Evolutionary conservation across 495 filamentous ascomycete genomes (phyloP).

Genomic region (Neurospora sp.): DNA sequence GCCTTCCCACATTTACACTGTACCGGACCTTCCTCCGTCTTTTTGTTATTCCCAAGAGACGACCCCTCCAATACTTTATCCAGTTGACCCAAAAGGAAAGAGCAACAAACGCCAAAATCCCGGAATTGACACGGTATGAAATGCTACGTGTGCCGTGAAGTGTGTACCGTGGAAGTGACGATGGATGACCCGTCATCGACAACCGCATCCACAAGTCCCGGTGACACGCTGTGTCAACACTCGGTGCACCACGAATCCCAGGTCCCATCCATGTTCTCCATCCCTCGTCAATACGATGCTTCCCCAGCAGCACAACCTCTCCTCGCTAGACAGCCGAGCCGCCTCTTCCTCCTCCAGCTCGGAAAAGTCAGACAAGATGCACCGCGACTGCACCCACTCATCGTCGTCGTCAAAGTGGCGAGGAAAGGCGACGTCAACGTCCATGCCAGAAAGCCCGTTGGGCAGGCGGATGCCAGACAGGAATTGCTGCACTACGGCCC

Average conservation of each 20-base stretch:
- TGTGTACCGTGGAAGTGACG: neutral
- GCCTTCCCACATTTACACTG: neutral
- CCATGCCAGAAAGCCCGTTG: neutral
- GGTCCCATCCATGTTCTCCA: slow-evolving; percentile 3
- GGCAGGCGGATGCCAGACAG: slow-evolving; percentile 7
- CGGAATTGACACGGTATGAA: neutral
- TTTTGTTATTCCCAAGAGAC: neutral
- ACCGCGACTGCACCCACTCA: slow-evolving; percentile 23
- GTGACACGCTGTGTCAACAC: slow-evolving; percentile 3
- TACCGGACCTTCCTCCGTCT: neutral
- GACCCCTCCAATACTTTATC: neutral
- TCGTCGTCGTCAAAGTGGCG: slow-evolving; percentile 19
- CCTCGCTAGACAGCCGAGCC: slow-evolving; percentile 7
- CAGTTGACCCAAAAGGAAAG: neutral
- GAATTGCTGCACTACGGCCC: slow-evolving; percentile 8
- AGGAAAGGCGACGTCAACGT: neutral
- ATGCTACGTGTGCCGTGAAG: neutral
- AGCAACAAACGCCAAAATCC: neutral
- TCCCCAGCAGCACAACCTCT: slow-evolving; percentile 21
- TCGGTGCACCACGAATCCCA: slow-evolving; percentile 7
- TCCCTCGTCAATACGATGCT: slow-evolving; percentile 9
- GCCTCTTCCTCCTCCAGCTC: slow-evolving; percentile 15
- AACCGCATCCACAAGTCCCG: neutral
- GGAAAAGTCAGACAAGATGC: slow-evolving; percentile 19
- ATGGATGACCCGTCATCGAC: neutral